A percentile compares a stretch with the other conserved stretches of the same genome.
Evolutionary conservation across 345 rosid genomes (phyloP).

Genomic region (Eucalyptus guilfoylei): DNA sequence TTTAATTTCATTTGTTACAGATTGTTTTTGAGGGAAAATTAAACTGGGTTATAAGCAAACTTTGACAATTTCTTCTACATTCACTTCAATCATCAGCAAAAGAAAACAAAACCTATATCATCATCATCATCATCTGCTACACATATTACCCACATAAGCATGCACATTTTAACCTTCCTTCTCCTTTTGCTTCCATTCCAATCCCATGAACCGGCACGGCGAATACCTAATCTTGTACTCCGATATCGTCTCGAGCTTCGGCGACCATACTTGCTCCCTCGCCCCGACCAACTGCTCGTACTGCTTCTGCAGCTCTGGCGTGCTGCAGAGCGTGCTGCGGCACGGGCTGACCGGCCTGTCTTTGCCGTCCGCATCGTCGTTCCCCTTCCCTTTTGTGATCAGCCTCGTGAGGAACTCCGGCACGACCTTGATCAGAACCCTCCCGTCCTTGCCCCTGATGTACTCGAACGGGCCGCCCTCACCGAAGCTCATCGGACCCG

Average conservation of each 20-base stretch:
- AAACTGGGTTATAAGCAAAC: background rate
- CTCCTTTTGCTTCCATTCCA: constrained; percentile 22
- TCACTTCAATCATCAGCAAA: background rate
- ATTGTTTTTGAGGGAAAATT: background rate
- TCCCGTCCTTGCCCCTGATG: constrained; percentile 25
- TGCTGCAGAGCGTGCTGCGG: constrained; percentile 16
- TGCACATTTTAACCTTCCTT: background rate
- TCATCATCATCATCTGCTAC: background rate
- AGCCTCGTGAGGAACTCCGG: constrained; percentile 42
- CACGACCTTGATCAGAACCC: constrained; percentile 40
- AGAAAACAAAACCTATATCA: background rate
- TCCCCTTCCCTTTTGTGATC: constrained; percentile 1
- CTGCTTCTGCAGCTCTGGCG: constrained; percentile 36
- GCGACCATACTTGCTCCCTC: constrained; percentile 30
- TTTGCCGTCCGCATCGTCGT: background rate
- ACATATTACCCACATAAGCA: background rate
- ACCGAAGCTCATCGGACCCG: constrained; percentile 22
- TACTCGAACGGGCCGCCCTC: constrained; percentile 45
- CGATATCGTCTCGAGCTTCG: constrained; percentile 33
- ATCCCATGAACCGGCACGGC: constrained; percentile 24
- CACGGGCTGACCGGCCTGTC: background rate
- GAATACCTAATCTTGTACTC: constrained; percentile 24
- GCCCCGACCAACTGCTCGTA: constrained; percentile 28
- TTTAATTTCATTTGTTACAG: background rate
- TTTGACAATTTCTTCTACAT: background rate